Evolutionary conservation across 768 basidiomycete genomes (phyloP), one percentile per base, ranked within the genome.

Genomic region (Cystofilobasidium bisporidii): DNA sequence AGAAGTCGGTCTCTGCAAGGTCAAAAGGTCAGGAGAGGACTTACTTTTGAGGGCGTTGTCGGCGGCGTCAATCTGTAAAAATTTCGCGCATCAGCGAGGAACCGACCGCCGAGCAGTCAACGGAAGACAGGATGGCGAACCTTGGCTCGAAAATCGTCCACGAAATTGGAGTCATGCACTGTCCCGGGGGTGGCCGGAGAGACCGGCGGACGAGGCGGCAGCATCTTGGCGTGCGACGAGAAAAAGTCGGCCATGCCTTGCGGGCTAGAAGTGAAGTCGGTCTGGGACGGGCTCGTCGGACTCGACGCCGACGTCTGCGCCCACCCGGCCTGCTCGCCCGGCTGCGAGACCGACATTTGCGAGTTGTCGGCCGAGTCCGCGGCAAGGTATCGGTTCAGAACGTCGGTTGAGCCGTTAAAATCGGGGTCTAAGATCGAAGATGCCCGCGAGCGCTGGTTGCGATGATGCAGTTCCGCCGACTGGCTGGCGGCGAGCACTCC

Each of bases 1-100:
- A 22, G 3, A n/a, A 33, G 8, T 17, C 41, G 40, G 12, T 9
- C 24, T n/a, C 24, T 15, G 17, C 2, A 56, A 14, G 15, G 28
- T 0, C 22, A 43, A 55, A 40, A 30, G 33, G 33, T n/a, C 11
- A 10, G 8, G 5, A 12, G 11, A 17, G 38, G 0, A 50, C 65
- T 50, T 6, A 66, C 65, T 60, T 36, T 61, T 66, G 33, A 66
- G 56, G 20, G 58, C 56, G 24, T 32, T 32, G 40, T 64, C 63
- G 14, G 65, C 65, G n/a, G 56, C 65, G 12, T 60, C 57, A 22
- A 66, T 61, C 48, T 66, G 43, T 0, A 56, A 6, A 32, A 56
- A 48, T 10, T n/a, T 4, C 10, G 22, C 3, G 22, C 22, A 14
- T 48, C 47, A 43, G 43, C 43, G 8, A 43, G 50, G 20, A 3